These are phyloP conservation scores for Tubosaeta sp. DNA, from an alignment of 768 basidiomycete genomes.

Conservation along the genomic window DNA sequence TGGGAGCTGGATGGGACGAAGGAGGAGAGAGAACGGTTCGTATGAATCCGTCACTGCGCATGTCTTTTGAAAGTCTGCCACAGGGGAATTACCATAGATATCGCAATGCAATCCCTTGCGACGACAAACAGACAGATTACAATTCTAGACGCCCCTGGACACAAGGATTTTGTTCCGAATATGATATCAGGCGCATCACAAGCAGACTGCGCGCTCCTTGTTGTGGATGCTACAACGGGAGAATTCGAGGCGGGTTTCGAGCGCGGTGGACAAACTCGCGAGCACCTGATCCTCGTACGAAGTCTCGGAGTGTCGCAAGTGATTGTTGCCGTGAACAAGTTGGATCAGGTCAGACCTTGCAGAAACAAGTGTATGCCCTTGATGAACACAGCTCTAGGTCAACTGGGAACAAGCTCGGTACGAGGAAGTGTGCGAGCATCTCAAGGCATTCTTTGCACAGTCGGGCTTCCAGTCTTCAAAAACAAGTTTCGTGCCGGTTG, in stretches of 20 bases:
- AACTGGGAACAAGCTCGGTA: slow-evolving; percentile 80
- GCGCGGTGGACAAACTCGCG: slow-evolving; percentile 90
- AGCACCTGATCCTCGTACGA: slow-evolving; percentile 87
- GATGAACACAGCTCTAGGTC: slow-evolving; percentile 50
- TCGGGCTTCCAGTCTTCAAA: slow-evolving; percentile 82
- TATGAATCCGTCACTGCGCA: not conserved
- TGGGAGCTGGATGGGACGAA: slow-evolving; percentile 93
- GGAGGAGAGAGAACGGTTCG: slow-evolving; percentile 90
- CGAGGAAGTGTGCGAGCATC: slow-evolving; percentile 69
- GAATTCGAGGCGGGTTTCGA: slow-evolving; percentile 97
- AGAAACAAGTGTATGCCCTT: not conserved
- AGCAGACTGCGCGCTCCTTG: slow-evolving; percentile 91
- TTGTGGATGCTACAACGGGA: slow-evolving; percentile 84
- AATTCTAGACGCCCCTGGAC: slow-evolving; percentile 95
- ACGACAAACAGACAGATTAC: slow-evolving; percentile 80
- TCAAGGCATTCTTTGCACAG: slow-evolving; percentile 80
- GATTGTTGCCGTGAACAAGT: slow-evolving; percentile 90
- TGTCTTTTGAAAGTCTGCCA: slow-evolving; percentile 5
- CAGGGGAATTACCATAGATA: slow-evolving; percentile 98
- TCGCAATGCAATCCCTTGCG: slow-evolving; percentile 74
- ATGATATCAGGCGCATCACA: slow-evolving; percentile 99
- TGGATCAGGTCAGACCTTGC: slow-evolving; percentile 67
- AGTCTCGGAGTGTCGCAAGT: slow-evolving; percentile 91
- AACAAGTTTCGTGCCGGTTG: slow-evolving; percentile 82
- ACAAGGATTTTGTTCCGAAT: slow-evolving; percentile 97